Base-by-base conservation (phyloP, 805 yeast species). In the Nakazawaea ishiwadae region DNA sequence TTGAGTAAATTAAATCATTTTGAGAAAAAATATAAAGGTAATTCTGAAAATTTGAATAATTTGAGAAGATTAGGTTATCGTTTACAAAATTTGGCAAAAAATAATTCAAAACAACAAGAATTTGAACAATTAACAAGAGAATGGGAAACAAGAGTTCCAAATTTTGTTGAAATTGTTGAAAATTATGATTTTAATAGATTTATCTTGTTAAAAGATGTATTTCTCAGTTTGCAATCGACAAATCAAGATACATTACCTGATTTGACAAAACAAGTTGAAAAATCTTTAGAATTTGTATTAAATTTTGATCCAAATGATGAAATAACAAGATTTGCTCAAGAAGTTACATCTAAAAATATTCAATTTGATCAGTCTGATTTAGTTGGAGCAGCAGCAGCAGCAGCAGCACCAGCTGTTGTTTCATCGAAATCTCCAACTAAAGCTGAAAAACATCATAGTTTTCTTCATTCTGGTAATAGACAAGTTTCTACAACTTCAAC, bases 71-170 rank as follows among this genome's bases (percentile, higher is more conserved):
- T 42, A 28, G 40, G 31, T 11, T 33, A 29, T 17, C 31, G 21
- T 10, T 16, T 37, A 9, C 34, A 42, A 29, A 28, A 27, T 4
- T 20, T 42, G 14, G 15, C 28, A 9, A 26, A 23, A 4, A 28
- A 26, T 1, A 5, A 11, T 10, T 4, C 58, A 66, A 68, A 64
- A 48, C 66, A 58, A 48, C 62, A 53, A 61, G 73, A 64, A 48
- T 60, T 65, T 36, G 58, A 54, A 12, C 58, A 62, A 36, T 71
- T 77, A 24, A 79, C 73, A 40, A 67, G 67, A 27, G 73, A 76
- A 51, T 88, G 96, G 96, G 81, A 79, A 47, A 66, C 75, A 40
- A 79, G 81, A 56, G 91, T 93, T 2, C 91, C 95, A 2, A 77
- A 73, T 42, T 77, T 84, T 32, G 83, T 85, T 55, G 81, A 81